phyloP scores from a whole-genome alignment of 306 rosid species.

The Quillaja saponaria region DNA sequence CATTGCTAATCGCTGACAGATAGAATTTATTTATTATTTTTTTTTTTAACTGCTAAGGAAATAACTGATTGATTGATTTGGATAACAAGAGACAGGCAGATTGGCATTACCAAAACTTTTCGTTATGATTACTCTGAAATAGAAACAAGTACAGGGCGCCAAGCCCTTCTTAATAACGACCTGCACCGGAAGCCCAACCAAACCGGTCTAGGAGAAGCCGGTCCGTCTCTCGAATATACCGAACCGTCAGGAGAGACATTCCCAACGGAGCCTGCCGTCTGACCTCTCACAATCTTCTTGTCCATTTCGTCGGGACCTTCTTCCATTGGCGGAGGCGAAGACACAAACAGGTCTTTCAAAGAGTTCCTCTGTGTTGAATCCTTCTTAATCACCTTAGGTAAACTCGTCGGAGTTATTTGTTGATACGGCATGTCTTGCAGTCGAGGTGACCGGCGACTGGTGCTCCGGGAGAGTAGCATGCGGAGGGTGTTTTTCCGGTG shows the following conservation, averaged over 20 bases:
- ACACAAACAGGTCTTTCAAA: conserved; percentile 67
- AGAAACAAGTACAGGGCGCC: conserved; percentile 77
- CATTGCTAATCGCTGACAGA: too few relatives aligned
- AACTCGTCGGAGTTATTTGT: conserved; percentile 25
- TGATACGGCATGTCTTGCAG: conserved; percentile 34
- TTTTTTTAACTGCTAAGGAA: too few relatives aligned
- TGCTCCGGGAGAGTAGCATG: conserved; percentile 55
- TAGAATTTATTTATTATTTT: too few relatives aligned
- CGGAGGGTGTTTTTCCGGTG: conserved; percentile 70
- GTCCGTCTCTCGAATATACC: conserved; percentile 26
- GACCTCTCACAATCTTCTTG: background rate
- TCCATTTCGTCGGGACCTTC: background rate
- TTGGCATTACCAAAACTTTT: too few relatives aligned
- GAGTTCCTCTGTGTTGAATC: conserved; percentile 50
- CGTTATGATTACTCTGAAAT: conserved; percentile 53
- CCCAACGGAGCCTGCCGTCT: conserved; percentile 12
- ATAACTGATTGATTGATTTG: too few relatives aligned
- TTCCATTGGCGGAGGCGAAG: conserved; percentile 57
- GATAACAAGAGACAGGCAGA: too few relatives aligned
- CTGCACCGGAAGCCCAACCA: conserved; percentile 70
- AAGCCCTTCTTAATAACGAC: conserved; percentile 62
- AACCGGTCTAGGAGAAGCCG: conserved; percentile 56
- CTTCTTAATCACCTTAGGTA: conserved; percentile 27
- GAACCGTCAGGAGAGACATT: conserved; percentile 30
- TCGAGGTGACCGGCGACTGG: conserved; percentile 42